phyloP scores from a whole-genome alignment of 108 stramenopile species.

The Cyclostephanos tholiformis region DNA sequence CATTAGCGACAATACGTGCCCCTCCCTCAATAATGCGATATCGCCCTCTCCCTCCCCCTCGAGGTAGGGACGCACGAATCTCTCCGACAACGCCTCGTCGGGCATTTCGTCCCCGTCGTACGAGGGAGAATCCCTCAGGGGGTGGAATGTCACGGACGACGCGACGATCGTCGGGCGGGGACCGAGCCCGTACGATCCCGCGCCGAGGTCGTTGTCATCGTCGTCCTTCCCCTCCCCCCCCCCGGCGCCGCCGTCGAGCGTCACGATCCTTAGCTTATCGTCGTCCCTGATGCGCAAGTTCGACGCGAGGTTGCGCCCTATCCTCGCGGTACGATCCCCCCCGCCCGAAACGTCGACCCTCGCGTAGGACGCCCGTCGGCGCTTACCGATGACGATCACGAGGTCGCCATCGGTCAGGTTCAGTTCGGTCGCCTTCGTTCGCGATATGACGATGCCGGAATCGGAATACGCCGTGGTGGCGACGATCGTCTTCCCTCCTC shows the following conservation, averaged over 20 bases:
- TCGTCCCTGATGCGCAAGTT: constrained; percentile 76
- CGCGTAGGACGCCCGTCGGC: constrained; percentile 78
- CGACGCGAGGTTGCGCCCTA: constrained; percentile 67
- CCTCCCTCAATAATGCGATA: constrained; percentile 59
- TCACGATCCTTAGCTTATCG: constrained; percentile 77
- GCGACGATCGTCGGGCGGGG: constrained; percentile 46
- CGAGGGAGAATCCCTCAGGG: constrained; percentile 71
- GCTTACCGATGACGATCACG: constrained; percentile 73
- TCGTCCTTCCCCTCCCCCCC: constrained; percentile 22
- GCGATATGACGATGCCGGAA: constrained; percentile 56
- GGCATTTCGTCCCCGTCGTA: constrained; percentile 73
- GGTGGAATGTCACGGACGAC: constrained; percentile 72
- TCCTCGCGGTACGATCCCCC: constrained; percentile 33
- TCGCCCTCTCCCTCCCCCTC: constrained; percentile 50
- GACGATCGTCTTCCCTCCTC: too few species aligned
- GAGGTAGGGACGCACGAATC: constrained; percentile 79
- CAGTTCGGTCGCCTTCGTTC: constrained; percentile 85
- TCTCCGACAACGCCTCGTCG: constrained; percentile 54
- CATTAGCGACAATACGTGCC: constrained; percentile 56
- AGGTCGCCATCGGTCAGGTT: constrained; percentile 62
- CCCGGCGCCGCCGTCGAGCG: constrained; percentile 28
- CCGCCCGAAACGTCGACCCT: constrained; percentile 45
- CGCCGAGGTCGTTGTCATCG: constrained; percentile 31
- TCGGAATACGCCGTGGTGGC: constrained; percentile 41
- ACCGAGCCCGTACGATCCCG: constrained; percentile 68